Base-by-base conservation (phyloP, 345 rosid genomes). In the Eucalyptus curtisii region DNA sequence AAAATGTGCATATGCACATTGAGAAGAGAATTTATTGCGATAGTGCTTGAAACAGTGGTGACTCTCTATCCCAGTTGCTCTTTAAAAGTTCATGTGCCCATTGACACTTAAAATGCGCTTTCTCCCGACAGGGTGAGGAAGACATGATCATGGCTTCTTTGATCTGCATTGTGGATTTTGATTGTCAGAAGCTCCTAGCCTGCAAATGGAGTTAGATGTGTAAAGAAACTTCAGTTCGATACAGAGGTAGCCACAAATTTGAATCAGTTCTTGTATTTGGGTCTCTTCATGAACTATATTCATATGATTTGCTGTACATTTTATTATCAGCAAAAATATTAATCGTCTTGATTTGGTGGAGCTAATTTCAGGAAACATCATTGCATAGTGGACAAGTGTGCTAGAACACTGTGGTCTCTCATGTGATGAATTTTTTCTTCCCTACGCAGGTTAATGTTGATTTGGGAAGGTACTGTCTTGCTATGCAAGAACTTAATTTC, bases 191-290 rank as follows among this genome's bases (percentile, higher is more conserved):
- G 47, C 10, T 45, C 47, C 47, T 45, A 45, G 47, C 1, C 47
- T 45, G 47, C 47, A 45, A 45, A 45, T 48, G 14, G 99, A 97
- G 91, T 89, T 94, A 89, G 99, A 96, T 97, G 98, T 90, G 95
- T 93, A 88, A 97, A 94, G 93, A 96, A 95, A 86, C 94, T 96
- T 91, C 97, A 92, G 79, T 97, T 96, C 89, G 97, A 97, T 89
- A 96, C 99, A 24, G 98, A 96, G 98, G 98, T 96, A 91, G 84
- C 24, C 81, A 86, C 86, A 52, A 88, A 3, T n/a, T 57, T 49
- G 49, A 57, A 88, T 88, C 47, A 57, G 44, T 55, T 24, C 61
- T 22, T 42, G 24, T 53, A 88, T 44, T 44, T 86, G 52, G 44
- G 25, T 25, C 16, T 45, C 49, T 37, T 82, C 82, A 16, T 40